Conservation (phyloP, 176 grass and related monocot species). For the Oryza meyeriana region DNA sequence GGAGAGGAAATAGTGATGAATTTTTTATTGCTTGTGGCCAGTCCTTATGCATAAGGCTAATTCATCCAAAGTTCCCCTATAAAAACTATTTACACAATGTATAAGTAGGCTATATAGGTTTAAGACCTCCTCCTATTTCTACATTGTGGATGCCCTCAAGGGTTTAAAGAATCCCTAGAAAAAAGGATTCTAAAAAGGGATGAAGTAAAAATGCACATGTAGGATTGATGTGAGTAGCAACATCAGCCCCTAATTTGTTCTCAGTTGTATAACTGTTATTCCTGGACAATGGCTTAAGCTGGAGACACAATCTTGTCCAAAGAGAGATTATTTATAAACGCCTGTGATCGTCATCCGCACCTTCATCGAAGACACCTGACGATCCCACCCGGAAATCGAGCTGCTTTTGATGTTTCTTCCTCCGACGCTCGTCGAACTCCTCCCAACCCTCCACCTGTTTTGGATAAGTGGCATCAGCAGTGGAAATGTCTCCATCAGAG, state of each 20-base stretch:
- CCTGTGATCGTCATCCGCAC: constrained; percentile 73
- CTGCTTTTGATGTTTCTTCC: constrained; percentile 91
- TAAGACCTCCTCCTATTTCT: too few relatives aligned
- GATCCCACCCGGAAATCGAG: constrained; percentile 93
- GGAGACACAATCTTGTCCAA: neutral
- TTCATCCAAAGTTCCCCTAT: too few relatives aligned
- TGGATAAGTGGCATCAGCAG: neutral
- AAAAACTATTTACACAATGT: too few relatives aligned
- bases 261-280: neutral
- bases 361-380: constrained; percentile 89
- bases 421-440: constrained; percentile 72
- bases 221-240: neutral
- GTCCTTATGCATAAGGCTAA: too few relatives aligned
- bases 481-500: neutral
- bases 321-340: constrained; percentile 13
- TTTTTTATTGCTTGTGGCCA: too few relatives aligned
- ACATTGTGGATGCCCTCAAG: too few relatives aligned
- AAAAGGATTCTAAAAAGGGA: neutral
- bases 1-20: too few relatives aligned
- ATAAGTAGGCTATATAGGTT: too few relatives aligned
- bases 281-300: neutral
- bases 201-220: neutral
- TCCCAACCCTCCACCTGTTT: constrained; percentile 88
- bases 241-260: neutral
- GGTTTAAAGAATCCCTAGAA: neutral